phyloP scores from a whole-genome alignment of 768 basidiomycete genomes.

The Russula brevipes region DNA sequence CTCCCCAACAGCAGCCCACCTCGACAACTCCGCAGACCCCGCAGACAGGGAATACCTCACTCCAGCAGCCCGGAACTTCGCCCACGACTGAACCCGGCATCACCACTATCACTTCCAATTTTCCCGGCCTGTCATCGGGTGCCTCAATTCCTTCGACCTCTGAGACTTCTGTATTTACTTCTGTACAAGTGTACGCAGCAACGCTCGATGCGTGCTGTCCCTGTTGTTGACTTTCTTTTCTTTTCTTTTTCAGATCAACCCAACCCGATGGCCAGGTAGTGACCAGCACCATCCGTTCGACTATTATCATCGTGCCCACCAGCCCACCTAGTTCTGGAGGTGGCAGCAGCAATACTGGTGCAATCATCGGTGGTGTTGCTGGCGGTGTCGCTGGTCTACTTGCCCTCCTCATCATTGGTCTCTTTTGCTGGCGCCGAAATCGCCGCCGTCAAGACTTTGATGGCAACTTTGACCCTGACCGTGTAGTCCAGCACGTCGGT shows the following conservation, averaged over 20 bases:
- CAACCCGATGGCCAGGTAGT: constrained; percentile 12
- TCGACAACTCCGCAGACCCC: not conserved
- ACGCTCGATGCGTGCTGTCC: not conserved
- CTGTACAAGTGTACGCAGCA: constrained; percentile 4
- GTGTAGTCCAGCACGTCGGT: constrained; percentile 32
- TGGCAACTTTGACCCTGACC: constrained; percentile 48
- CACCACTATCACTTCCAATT: not conserved
- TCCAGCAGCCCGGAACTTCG: too few species aligned
- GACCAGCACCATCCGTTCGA: constrained; percentile 20
- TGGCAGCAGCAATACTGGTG: constrained; percentile 21
- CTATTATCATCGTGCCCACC: constrained; percentile 27
- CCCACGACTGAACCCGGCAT: too few species aligned
- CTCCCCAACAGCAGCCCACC: not conserved
- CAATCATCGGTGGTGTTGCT: constrained; percentile 32
- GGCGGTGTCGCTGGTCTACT: constrained; percentile 29
- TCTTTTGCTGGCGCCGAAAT: constrained; percentile 32
- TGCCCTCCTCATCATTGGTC: constrained; percentile 27
- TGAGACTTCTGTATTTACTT: constrained; percentile 5
- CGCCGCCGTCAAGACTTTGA: constrained; percentile 41
- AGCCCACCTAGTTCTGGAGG: constrained; percentile 14
- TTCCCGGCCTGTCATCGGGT: not conserved
- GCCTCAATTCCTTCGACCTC: not conserved
- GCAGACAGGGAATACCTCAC: not conserved
- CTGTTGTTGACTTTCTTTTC: not conserved
- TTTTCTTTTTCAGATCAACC: constrained; percentile 9